Base-by-base conservation (phyloP, 2,329 filamentous ascomycete genomes). In the Cladorrhinum sp. region DNA sequence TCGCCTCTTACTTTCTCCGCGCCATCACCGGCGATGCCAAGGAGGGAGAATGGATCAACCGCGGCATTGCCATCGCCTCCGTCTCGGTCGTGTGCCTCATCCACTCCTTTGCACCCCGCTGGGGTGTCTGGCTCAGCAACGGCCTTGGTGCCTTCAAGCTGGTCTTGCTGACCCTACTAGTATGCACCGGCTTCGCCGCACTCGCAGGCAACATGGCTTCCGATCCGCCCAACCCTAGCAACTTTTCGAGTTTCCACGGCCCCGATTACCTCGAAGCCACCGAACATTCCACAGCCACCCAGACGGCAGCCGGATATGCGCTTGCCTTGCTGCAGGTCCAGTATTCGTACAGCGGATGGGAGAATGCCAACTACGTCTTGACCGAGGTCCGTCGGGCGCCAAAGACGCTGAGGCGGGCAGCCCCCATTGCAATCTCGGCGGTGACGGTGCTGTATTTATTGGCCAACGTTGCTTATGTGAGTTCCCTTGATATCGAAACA, bases 351-450 rank as follows among this genome's bases (percentile, higher is more conserved):
- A 71, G 71, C 41, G 74, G 74, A 2, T 76, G 74, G 74, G 74
- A 76, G 62, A 76, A 76, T 57, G 73, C 74, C 23, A 75, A 75
- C 22, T 76, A 75, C 60, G 69, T 76, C 27, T 58, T 74, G 41
- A 71, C 70, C 1, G 72, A 75, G 57, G 72, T 74, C 13, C 63
- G 69, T 20, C 63, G 72, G 59, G 65, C 71, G 41, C 68, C 69
- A 9, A 70, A 61, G 24, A 71, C 73, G 32, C 64, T 76, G 49
- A 70, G 70, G 45, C 68, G 64, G 50, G 74, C 73, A 16, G 71
- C 74, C 18, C 72, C 73, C 23, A 63, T 73, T 16, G 72, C 74
- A 3, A 67, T 74, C 16, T 64, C 66, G 8, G 61, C 64, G 2
- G 70, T 75, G 45, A 75, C 73, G 23, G 45, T 74, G 24, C 65